Base-by-base conservation (phyloP, 2,329 filamentous ascomycete species). In the Alternaria sp. region DNA sequence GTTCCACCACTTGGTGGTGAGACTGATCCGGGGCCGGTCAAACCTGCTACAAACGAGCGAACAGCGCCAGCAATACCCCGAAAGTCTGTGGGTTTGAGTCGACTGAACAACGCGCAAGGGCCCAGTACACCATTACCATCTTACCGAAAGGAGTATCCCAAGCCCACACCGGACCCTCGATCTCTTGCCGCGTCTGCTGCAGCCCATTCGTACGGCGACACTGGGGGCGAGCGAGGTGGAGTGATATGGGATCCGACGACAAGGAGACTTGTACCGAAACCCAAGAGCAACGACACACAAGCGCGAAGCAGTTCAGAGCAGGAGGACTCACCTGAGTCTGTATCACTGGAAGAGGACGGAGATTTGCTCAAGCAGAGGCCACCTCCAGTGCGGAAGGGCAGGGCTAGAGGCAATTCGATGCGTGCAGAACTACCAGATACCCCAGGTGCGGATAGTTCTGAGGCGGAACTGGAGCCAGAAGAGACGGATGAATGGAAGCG, bases 71-170 rank as follows among this genome's bases (percentile, higher is more conserved):
- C 67, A 20, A 63, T 73, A 10, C 61, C 69, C 18, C 70, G 72
- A 20, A 78, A 77, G 56, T 65, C 68, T 49, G 61, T 67, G 7
- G 71, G 68, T 23, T 23, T 68, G 8, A 62, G 55, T 20, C 65
- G 60, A 23, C 20, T 57, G 10, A 54, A 57, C 20, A 64, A 57
- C 21, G 37, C 58, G 7, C 63, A 71, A 65, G 47, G 43, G 15
- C 60, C 23, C 21, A 58, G 37, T 25, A 66, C 72, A 11, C 55
- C 59, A 18, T 66, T 79, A 49, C 78, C 82, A 20, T 77, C 81
- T 0, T 86, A 86, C 68, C 80, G 85, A 65, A 85, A 83, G 64
- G 84, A 86, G 65, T 86, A 85, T 66, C 83, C 84, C 5, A 69
- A 68, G 18, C 49, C 70, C 14, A 45, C 63, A 1, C 44, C 64